A percentile compares a stretch with the other conserved stretches of the same genome.
phyloP scores from a whole-genome alignment of 768 basidiomycete species.

The Lentinula edodes region DNA sequence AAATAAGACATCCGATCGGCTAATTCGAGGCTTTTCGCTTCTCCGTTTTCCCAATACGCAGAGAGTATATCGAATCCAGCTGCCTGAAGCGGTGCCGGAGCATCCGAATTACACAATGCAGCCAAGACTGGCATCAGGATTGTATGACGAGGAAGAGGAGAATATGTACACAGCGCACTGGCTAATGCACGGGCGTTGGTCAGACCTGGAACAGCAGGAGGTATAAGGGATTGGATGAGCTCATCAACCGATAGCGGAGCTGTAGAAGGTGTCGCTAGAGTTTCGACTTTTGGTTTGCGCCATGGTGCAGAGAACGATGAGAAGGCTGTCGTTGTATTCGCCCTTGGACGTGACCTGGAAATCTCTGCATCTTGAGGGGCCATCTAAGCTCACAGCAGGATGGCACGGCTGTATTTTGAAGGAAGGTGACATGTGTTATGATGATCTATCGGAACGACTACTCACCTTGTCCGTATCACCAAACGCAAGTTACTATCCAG shows the following conservation, averaged over 20 bases:
- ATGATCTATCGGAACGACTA: neutral
- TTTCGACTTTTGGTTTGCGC: constrained; percentile 25
- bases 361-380: constrained; percentile 15
- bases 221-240: constrained; percentile 40
- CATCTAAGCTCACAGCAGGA: neutral
- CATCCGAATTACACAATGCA: constrained; percentile 48
- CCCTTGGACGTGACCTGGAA: constrained; percentile 29
- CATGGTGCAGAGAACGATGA: constrained; percentile 27
- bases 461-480: neutral
- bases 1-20: constrained; percentile 62
- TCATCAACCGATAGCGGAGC: constrained; percentile 30
- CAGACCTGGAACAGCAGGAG: constrained; percentile 63
- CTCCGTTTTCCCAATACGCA: constrained; percentile 61
- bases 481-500: neutral
- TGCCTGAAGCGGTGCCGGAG: constrained; percentile 53
- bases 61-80: constrained; percentile 70
- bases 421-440: neutral
- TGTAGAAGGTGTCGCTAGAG: constrained; percentile 20
- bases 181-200: constrained; percentile 59
- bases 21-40: constrained; percentile 39
- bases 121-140: constrained; percentile 55
- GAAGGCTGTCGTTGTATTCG: constrained; percentile 36
- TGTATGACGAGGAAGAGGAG: constrained; percentile 50
- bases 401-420: neutral
- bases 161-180: constrained; percentile 38